Evolutionary conservation across 2,329 filamentous ascomycete genomes (phyloP), one percentile per base, ranked within the genome.

Genomic region (Penicillium sp.): DNA sequence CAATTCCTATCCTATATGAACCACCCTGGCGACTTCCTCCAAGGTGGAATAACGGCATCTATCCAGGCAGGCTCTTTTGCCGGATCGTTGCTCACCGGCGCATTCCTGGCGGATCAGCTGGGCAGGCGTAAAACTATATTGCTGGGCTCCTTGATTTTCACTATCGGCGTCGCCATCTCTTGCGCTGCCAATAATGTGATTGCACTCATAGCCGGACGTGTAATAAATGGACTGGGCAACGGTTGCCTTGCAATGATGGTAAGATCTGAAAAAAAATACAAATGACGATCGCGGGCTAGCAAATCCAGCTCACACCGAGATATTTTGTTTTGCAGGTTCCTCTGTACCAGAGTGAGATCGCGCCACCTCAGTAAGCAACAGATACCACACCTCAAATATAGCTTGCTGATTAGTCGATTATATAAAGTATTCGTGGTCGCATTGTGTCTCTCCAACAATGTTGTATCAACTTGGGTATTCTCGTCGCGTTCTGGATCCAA

Each of bases 61-160:
- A 79, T 80, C 69, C 75, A 76, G 24, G 76, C 73, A n/a, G 76
- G 76, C n/a, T 76, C 75, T 4, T 75, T 79, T 49, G 53, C 76
- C 9, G 77, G 77, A 9, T 74, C 76, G 18, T 68, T 80, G 2
- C 57, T 64, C 4, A 76, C 76, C 2, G 75, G 75, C 1, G 53
- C 56, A 5, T 76, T 76, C 61, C 65, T 80, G 12, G 76, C 76
- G 12, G 76, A 80, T 59, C 65, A 59, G 13, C 62, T 79, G 16
- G 78, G 76, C 13, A 74, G 77, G 49, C 69, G 68, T 34, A 70
- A 64, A 33, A 73, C 77, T 12, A 73, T 80, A 18, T 68, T 77
- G 48, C 62, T 78, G 16, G 74, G 71, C 2, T 74, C 72, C 29
- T 52, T 74, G 12, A 70, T 79, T 56, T 80, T 76, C 70, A 74